Base-by-base conservation (phyloP, 495 filamentous ascomycete species). In the Xylaria curta region DNA sequence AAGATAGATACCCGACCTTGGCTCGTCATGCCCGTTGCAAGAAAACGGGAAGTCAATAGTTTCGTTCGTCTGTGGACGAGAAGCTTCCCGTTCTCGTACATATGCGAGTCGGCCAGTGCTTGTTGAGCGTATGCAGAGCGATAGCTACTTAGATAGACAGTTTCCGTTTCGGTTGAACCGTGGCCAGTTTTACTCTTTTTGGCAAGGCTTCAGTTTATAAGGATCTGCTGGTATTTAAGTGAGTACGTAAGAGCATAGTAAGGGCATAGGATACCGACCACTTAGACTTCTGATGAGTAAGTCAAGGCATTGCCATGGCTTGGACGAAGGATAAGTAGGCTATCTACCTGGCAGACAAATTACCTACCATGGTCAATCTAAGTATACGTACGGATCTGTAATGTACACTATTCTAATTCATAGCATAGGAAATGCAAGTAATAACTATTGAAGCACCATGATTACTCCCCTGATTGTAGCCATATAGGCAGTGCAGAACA, bases 211-310 rank as follows among this genome's bases (percentile, higher is more conserved):
- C 21, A 26, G 24, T 24, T 24, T 54, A 4, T 28, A 28, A 15
- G 12, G 12, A 28, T 4, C 21, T 54, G 5, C 26, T 28, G 28
- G 53, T 28, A 17, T 60, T 19, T 60, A n/a, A 17, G 15, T 36
- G 17, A 19, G 28, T 59, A 33, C 51, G 51, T 54, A 54, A 54
- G 51, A 54, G 51, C 51, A 15, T 36, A 59, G 31, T 36, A 21
- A 60, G 58, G 28, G 7, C 24, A 60, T 21, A 21, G 19, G 12
- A 60, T 31, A 4, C 24, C 31, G 21, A 38, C 31, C 58, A 60
- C 31, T 60, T 8, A 38, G 36, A 42, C 40, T 46, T 65, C 60
- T 47, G 62, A 65, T 65, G 24, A 47, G 62, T 47, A 47, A 33
- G 42, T 17, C 9, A 21, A 60, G n/a, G 17, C 31, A 33, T n/a